phyloP scores from a whole-genome alignment of 2,329 filamentous ascomycete genomes.

The Cladorrhinum sp. region DNA sequence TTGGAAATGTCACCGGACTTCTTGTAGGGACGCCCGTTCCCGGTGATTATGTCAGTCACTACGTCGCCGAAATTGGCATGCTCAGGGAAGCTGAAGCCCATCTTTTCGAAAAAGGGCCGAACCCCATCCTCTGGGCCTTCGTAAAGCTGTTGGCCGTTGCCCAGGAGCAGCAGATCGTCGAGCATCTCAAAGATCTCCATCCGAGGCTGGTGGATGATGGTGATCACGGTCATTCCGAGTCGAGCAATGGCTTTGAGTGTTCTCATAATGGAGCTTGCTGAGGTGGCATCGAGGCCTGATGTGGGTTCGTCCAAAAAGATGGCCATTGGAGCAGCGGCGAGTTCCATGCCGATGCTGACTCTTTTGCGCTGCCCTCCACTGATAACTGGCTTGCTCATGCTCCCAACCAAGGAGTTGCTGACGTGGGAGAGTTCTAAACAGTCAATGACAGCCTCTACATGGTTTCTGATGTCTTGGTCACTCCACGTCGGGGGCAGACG shows the following conservation, averaged over 20 bases:
- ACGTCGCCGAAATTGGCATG: slow-evolving; percentile 55
- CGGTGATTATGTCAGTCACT: slow-evolving; percentile 60
- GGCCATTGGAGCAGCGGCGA: slow-evolving; percentile 55
- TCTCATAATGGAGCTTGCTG: slow-evolving; percentile 54
- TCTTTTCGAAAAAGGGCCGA: slow-evolving; percentile 48
- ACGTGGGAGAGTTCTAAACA: slow-evolving; percentile 53
- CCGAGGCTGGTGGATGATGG: slow-evolving; percentile 59
- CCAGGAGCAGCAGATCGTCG: slow-evolving; percentile 54
- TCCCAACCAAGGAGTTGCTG: slow-evolving; percentile 50
- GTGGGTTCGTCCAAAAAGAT: slow-evolving; percentile 55
- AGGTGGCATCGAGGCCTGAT: slow-evolving; percentile 52
- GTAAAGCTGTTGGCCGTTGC: slow-evolving; percentile 54
- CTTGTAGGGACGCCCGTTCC: slow-evolving; percentile 53
- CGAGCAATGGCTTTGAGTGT: slow-evolving; percentile 52
- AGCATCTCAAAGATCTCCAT: slow-evolving; percentile 57
- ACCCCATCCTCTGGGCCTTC: slow-evolving; percentile 45
- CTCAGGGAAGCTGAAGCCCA: slow-evolving; percentile 50
- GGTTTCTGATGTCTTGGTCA: slow-evolving; percentile 46
- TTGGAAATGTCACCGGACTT: slow-evolving; percentile 44
- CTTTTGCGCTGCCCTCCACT: slow-evolving; percentile 53
- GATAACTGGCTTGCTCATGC: slow-evolving; percentile 48
- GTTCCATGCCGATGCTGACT: slow-evolving; percentile 58
- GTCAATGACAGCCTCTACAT: slow-evolving; percentile 56
- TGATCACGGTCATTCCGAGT: slow-evolving; percentile 55
- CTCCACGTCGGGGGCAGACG: slow-evolving; percentile 52